Conservation (phyloP, 805 yeast genomes). For the Cyberlindnera euphorbiae region DNA sequence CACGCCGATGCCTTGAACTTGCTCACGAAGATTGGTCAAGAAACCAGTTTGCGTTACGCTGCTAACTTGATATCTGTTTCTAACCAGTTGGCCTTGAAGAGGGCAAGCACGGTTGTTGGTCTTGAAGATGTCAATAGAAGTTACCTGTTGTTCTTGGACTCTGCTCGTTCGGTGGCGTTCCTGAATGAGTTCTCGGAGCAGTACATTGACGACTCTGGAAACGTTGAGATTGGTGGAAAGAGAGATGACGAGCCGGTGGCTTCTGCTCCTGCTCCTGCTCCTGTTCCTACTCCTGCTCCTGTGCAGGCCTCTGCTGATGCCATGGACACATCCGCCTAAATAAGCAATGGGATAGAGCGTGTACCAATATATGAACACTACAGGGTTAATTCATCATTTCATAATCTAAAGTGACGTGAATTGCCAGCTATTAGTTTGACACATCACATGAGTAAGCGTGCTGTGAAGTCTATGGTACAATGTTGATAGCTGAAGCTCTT, state of each 20-base stretch:
- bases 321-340: constrained; percentile 34
- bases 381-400: too few relatives aligned
- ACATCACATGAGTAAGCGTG: too few relatives aligned
- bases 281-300: constrained; percentile 31
- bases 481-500: too few relatives aligned
- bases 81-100: constrained; percentile 77
- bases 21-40: constrained; percentile 84
- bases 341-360: background rate
- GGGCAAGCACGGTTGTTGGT: constrained; percentile 68
- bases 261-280: constrained; percentile 32
- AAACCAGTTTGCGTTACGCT: constrained; percentile 89
- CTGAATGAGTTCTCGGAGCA: constrained; percentile 64
- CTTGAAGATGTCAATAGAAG: constrained; percentile 82
- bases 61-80: constrained; percentile 88
- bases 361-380: too few relatives aligned
- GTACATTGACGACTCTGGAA: constrained; percentile 76
- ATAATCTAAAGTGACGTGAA: too few relatives aligned
- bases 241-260: constrained; percentile 11
- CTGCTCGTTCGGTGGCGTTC: constrained; percentile 82
- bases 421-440: too few relatives aligned
- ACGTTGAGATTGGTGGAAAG: constrained; percentile 49
- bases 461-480: constrained; percentile 1
- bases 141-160: constrained; percentile 81
- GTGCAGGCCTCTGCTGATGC: constrained; percentile 25
- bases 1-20: constrained; percentile 78